Conservation (phyloP, 495 filamentous ascomycete genomes). For the Hypoxylon crocopeplum region DNA sequence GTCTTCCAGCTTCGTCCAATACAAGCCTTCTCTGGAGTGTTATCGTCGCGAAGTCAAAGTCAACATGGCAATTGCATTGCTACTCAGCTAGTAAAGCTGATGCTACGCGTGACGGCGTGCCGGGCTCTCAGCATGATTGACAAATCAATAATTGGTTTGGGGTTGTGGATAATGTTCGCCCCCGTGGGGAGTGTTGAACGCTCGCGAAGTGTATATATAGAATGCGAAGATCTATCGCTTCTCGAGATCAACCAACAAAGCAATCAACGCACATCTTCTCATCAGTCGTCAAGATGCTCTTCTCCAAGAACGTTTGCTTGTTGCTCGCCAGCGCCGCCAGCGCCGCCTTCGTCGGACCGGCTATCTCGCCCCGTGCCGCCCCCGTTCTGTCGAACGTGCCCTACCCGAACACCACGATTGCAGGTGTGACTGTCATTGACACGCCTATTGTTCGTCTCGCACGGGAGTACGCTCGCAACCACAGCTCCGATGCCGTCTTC, state of each 20-base stretch:
- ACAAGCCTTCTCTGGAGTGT: not conserved
- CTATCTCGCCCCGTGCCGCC: not conserved
- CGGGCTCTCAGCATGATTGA: not conserved
- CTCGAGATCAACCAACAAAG: constrained; percentile 2
- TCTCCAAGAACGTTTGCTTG: constrained; percentile 18
- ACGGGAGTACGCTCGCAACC: constrained; percentile 46
- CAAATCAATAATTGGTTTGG: not conserved
- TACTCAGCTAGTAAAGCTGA: not conserved
- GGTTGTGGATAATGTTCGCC: not conserved
- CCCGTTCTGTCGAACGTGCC: constrained; percentile 13
- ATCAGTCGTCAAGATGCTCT: constrained; percentile 18
- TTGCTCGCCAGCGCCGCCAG: constrained; percentile 20
- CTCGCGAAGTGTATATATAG: constrained; percentile 23
- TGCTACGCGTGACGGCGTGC: not conserved
- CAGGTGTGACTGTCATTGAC: constrained; percentile 49
- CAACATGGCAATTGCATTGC: constrained; percentile 3
- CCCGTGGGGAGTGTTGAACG: not conserved
- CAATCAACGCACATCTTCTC: constrained; percentile 4
- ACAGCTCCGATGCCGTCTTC: constrained; percentile 44
- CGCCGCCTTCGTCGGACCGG: constrained; percentile 1
- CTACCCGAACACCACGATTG: constrained; percentile 31
- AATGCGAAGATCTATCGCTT: not conserved
- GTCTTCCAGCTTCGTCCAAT: constrained; percentile 17
- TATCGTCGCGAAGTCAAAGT: not conserved
- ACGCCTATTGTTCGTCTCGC: constrained; percentile 49